Percentiles rank a stretch among this genome's conserved stretches.
phyloP scores from a whole-genome alignment of 1,284 basidiomycete genomes.

The Pyrrhoderma lamaoense region DNA sequence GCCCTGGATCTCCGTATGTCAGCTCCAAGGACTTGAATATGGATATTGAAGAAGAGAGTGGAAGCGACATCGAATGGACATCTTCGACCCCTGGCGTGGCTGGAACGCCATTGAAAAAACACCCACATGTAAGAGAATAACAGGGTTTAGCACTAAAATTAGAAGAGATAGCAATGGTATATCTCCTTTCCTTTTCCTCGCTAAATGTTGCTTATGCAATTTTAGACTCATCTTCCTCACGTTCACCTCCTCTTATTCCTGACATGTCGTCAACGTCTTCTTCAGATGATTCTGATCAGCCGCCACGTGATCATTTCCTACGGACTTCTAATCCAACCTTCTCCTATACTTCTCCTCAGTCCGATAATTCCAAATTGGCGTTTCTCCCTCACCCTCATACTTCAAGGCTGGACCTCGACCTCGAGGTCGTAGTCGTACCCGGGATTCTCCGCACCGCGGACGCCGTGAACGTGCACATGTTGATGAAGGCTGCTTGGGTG shows the following conservation, averaged over 20 bases:
- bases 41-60: not conserved
- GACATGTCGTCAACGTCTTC: slow-evolving; percentile 9
- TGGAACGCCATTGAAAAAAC: not conserved
- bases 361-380: slow-evolving; percentile 8
- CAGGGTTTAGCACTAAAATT: not conserved
- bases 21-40: too few species aligned
- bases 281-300: slow-evolving; percentile 11
- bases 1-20: not conserved
- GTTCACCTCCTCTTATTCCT: slow-evolving; percentile 2
- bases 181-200: not conserved
- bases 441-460: slow-evolving; percentile 1
- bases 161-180: not conserved
- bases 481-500: slow-evolving; percentile 15
- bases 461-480: not conserved
- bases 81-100: not conserved
- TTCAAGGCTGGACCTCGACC: not conserved
- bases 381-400: slow-evolving; percentile 14
- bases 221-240: not conserved
- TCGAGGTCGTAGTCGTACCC: slow-evolving; percentile 7
- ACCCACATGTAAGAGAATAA: not conserved
- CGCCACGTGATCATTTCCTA: slow-evolving; percentile 3
- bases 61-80: not conserved
- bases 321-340: not conserved
- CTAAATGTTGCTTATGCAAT: not conserved
- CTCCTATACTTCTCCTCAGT: not conserved